Percentiles rank a stretch among this genome's conserved stretches.
phyloP scores from a whole-genome alignment of 148 eudicot genomes.

The Nepenthes gracilis region DNA sequence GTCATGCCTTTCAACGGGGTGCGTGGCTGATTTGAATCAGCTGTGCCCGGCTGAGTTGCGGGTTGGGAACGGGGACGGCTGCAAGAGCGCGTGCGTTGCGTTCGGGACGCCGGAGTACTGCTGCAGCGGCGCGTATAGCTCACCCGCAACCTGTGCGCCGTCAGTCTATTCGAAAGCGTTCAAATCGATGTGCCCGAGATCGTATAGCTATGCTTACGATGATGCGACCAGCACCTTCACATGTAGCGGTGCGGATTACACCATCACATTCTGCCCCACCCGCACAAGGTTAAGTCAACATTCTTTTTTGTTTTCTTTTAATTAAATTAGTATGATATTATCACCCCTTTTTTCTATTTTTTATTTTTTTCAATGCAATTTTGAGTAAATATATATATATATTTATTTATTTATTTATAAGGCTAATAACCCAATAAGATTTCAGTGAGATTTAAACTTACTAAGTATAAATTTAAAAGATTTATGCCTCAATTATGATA shows the following conservation, averaged over 20 bases:
- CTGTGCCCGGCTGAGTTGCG: conserved; percentile 21
- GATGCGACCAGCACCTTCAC: conserved; percentile 26
- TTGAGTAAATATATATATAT: too few species aligned
- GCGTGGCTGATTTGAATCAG: conserved; percentile 16
- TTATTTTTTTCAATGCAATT: too few species aligned
- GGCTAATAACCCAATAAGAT: too few species aligned
- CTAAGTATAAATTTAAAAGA: too few species aligned
- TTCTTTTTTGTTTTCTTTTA: too few species aligned
- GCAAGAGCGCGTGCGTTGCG: conserved; percentile 26
- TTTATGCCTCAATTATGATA: too few species aligned
- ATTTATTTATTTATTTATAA: too few species aligned
- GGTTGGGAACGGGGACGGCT: conserved; percentile 13
- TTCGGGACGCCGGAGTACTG: conserved; percentile 21
- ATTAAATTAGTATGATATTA: too few species aligned
- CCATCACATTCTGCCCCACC: conserved; percentile 21
- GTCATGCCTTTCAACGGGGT: conserved; percentile 13
- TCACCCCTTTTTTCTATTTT: too few species aligned
- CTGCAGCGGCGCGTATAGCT: conserved; percentile 16
- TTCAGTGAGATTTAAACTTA: too few species aligned
- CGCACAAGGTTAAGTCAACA: not conserved
- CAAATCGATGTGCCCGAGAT: conserved; percentile 23
- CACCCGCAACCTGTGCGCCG: conserved; percentile 20
- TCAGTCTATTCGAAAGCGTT: conserved; percentile 23
- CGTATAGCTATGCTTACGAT: conserved; percentile 37
- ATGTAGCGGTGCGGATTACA: conserved; percentile 19